A percentile compares a stretch with the other conserved stretches of the same genome.
phyloP scores from a whole-genome alignment of 805 yeast species.

The Limtongia smithiae region DNA sequence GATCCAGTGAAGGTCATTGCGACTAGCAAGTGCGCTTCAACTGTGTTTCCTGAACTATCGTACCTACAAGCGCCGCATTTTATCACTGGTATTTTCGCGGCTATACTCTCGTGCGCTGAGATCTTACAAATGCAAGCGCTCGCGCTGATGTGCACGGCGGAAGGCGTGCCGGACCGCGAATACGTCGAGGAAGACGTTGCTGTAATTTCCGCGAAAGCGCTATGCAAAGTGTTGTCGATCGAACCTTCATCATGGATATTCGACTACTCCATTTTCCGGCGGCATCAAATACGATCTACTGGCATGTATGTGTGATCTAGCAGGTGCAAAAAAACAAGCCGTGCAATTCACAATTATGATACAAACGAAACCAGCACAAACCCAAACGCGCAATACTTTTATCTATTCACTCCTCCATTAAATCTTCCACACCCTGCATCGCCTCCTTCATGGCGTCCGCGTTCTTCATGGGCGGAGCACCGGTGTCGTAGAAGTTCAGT shows the following conservation, averaged over 20 bases:
- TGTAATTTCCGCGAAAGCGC: neutral
- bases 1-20: slow-evolving; percentile 13
- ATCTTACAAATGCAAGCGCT: slow-evolving; percentile 3
- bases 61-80: slow-evolving; percentile 57
- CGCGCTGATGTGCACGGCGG: slow-evolving; percentile 20
- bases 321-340: neutral
- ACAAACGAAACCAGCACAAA: neutral
- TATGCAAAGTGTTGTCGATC: slow-evolving; percentile 5
- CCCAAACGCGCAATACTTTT: neutral
- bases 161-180: slow-evolving; percentile 28
- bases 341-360: neutral
- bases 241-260: slow-evolving; percentile 1
- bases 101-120: slow-evolving; percentile 37
- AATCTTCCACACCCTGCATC: slow-evolving; percentile 50
- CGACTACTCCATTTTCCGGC: slow-evolving; percentile 7
- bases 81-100: slow-evolving; percentile 57
- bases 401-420: slow-evolving; percentile 14
- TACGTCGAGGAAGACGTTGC: slow-evolving; percentile 22
- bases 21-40: slow-evolving; percentile 2
- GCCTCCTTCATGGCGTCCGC: slow-evolving; percentile 92
- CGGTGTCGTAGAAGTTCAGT: slow-evolving; percentile 91
- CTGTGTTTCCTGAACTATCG: neutral
- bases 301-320: slow-evolving; percentile 25
- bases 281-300: slow-evolving; percentile 11
- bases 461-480: slow-evolving; percentile 95